These are phyloP conservation scores for Vishniacozyma victoriae DNA, from an alignment of 768 basidiomycete species.

Conservation along the genomic window DNA sequence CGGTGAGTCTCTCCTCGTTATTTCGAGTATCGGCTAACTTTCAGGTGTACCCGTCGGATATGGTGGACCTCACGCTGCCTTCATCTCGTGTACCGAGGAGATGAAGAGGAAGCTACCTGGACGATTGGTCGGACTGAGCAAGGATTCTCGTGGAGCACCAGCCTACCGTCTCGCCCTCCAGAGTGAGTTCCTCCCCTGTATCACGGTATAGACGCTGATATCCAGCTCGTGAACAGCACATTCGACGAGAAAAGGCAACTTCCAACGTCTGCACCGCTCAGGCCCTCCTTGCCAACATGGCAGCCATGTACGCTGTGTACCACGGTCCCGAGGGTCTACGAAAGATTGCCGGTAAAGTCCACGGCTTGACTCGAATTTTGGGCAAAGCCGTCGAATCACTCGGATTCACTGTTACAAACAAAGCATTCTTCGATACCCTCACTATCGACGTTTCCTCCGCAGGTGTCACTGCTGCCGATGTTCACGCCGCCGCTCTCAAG, in stretches of 20 bases:
- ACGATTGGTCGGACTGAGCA: conserved; percentile 82
- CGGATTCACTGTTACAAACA: conserved; percentile 68
- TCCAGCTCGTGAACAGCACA: conserved; percentile 88
- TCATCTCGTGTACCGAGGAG: conserved; percentile 87
- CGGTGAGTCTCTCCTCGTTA: conserved; percentile 50
- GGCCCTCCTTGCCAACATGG: conserved; percentile 97
- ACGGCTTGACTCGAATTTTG: conserved; percentile 74
- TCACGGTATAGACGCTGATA: not conserved
- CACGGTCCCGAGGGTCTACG: conserved; percentile 83
- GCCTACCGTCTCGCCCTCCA: conserved; percentile 92
- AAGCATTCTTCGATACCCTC: conserved; percentile 80
- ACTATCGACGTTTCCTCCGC: conserved; percentile 56
- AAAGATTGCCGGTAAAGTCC: conserved; percentile 84
- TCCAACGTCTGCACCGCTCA: conserved; percentile 98
- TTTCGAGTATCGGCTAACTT: not conserved
- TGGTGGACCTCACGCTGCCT: conserved; percentile 94
- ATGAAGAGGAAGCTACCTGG: conserved; percentile 99
- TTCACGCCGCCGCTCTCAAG: conserved; percentile 64
- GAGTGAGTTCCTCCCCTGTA: conserved; percentile 57
- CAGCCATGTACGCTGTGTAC: conserved; percentile 91
- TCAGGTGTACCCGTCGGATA: conserved; percentile 82
- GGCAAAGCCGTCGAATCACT: conserved; percentile 60
- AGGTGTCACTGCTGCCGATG: conserved; percentile 51
- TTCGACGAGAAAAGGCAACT: conserved; percentile 95
- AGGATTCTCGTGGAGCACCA: conserved; percentile 72